Evolutionary conservation across 805 yeast species (phyloP).

Genomic region (Yarrowia yakushimensis): DNA sequence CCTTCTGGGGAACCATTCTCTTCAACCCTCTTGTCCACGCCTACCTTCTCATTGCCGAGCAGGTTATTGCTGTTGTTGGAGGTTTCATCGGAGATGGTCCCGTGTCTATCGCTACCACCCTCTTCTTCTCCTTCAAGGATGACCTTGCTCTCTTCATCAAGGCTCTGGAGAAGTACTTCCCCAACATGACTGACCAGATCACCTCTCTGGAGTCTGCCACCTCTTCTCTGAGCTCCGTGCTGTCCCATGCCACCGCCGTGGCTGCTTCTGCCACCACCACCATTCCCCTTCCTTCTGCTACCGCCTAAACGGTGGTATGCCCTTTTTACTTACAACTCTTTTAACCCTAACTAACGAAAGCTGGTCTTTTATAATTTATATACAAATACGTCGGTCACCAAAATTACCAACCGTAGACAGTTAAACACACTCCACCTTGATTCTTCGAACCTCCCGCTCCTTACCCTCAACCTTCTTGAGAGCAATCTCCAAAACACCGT

Average conservation of each 20-base stretch:
- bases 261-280: conserved; percentile 23
- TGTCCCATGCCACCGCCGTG: background rate
- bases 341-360: background rate
- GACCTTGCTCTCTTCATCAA: conserved; percentile 19
- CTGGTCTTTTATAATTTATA: conserved; percentile 22
- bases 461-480: conserved; percentile 46
- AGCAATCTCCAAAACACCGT: conserved; percentile 53
- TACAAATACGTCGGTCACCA: conserved; percentile 16
- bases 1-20: conserved; percentile 17
- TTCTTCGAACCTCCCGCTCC: conserved; percentile 35
- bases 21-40: conserved; percentile 11
- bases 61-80: conserved; percentile 99
- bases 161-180: conserved; percentile 23
- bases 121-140: conserved; percentile 14
- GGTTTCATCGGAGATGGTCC: conserved; percentile 99
- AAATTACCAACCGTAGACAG: no score
- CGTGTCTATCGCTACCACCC: conserved; percentile 41
- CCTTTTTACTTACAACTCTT: background rate
- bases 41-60: conserved; percentile 54
- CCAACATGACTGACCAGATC: conserved; percentile 22
- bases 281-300: conserved; percentile 11
- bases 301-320: conserved; percentile 1
- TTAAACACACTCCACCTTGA: conserved; percentile 30
- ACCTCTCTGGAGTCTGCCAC: conserved; percentile 23
- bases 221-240: background rate